Conservation (phyloP, 768 basidiomycete genomes). For the Cantharellus anzutake region DNA sequence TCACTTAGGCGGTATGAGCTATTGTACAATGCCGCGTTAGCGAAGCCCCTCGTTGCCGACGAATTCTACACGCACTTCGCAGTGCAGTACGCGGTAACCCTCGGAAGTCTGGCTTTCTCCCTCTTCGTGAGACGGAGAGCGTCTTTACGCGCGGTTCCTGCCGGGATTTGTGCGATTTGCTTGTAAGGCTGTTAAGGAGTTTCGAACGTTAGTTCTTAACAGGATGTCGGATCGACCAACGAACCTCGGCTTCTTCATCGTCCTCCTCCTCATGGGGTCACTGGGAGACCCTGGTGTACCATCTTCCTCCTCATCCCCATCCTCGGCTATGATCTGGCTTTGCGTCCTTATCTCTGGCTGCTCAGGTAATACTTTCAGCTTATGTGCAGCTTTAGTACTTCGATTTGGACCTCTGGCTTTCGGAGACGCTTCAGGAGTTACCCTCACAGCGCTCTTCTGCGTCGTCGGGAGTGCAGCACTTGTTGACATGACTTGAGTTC, state of each 20-base stretch:
- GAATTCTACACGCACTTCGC: constrained; percentile 39
- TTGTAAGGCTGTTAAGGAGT: constrained; percentile 52
- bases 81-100: constrained; percentile 94
- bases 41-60: not conserved
- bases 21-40: constrained; percentile 1
- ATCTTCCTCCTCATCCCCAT: constrained; percentile 12
- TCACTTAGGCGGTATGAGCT: constrained; percentile 84
- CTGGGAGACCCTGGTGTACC: not conserved
- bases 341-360: constrained; percentile 34
- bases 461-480: not conserved
- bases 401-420: not conserved
- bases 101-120: constrained; percentile 71
- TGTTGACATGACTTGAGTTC: not conserved
- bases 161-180: constrained; percentile 84
- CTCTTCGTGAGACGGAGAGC: constrained; percentile 82
- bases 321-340: constrained; percentile 7
- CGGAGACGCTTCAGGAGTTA: not conserved
- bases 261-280: constrained; percentile 26
- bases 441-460: not conserved
- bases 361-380: constrained; percentile 76
- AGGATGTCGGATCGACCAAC: constrained; percentile 6
- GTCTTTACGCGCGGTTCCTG: constrained; percentile 83
- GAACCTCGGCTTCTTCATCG: constrained; percentile 54
- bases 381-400: constrained; percentile 18
- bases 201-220: no score